Evolutionary conservation across 2,329 filamentous ascomycete species (phyloP).

Genomic region (Sporothrix dimorphospora): DNA sequence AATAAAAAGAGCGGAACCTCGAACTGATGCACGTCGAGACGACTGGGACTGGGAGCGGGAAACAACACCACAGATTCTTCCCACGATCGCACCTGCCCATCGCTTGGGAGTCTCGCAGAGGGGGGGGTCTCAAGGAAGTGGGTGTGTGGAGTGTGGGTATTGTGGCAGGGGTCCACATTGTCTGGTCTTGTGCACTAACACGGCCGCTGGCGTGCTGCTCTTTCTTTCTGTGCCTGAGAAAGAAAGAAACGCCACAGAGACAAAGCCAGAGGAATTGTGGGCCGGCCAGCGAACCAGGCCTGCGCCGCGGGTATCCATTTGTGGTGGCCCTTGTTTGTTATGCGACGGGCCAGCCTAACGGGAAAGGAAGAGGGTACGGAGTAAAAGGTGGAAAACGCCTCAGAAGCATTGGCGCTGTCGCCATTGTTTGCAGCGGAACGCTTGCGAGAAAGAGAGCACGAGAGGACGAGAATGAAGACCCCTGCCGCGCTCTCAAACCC

Average conservation of each 20-base stretch:
- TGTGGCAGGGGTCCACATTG: constrained; percentile 23
- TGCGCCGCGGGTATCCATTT: constrained; percentile 9
- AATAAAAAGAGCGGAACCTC: constrained; percentile 16
- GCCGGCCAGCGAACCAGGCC: not conserved
- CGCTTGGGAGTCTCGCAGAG: not conserved
- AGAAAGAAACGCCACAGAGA: not conserved
- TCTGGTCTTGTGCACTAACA: constrained; percentile 14
- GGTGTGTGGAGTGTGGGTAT: constrained; percentile 11
- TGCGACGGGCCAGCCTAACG: not conserved
- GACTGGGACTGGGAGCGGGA: not conserved
- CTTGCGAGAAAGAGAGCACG: not conserved
- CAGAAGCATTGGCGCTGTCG: not conserved
- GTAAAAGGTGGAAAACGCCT: not conserved
- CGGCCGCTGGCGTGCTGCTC: constrained; percentile 17
- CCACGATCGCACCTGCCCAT: constrained; percentile 26
- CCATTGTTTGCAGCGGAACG: not conserved
- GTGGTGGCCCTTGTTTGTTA: not conserved
- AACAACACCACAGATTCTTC: not conserved
- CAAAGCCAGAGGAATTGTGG: not conserved
- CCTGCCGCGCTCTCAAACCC: constrained; percentile 14
- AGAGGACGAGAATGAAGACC: not conserved
- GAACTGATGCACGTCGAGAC: constrained; percentile 6
- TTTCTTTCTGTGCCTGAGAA: not conserved
- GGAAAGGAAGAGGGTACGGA: not conserved
- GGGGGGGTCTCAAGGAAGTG: not conserved